Percentiles rank a stretch among this genome's conserved stretches.
phyloP scores from a whole-genome alignment of 2,329 filamentous ascomycete species.

The Teratosphaeriaceae sp. region DNA sequence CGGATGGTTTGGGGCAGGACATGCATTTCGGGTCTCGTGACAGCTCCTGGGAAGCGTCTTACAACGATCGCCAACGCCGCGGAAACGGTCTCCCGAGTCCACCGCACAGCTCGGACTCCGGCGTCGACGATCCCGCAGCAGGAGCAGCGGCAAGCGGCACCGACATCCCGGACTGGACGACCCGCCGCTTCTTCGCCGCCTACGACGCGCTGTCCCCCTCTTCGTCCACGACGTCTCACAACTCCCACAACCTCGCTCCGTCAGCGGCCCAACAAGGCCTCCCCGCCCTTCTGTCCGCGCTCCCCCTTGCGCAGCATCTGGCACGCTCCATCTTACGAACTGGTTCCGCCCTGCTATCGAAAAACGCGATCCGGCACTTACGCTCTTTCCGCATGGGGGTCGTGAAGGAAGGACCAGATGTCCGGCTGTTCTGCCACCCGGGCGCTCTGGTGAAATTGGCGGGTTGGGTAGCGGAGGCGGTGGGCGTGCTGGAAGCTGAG shows the following conservation, averaged over 20 bases:
- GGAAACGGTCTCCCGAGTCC: constrained; percentile 27
- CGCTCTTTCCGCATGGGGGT: constrained; percentile 92
- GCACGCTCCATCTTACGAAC: constrained; percentile 91
- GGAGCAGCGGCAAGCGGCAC: constrained; percentile 9
- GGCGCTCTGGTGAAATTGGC: constrained; percentile 90
- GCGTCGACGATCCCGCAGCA: constrained; percentile 1
- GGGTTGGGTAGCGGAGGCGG: constrained; percentile 88
- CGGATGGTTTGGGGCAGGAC: constrained; percentile 8
- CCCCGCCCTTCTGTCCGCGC: constrained; percentile 64
- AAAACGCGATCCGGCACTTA: constrained; percentile 87
- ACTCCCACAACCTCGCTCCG: no score
- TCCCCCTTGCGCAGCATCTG: constrained; percentile 80
- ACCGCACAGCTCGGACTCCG: constrained; percentile 20
- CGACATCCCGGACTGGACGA: constrained; percentile 37
- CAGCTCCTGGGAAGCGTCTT: constrained; percentile 13
- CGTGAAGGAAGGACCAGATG: constrained; percentile 90
- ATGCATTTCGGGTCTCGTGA: constrained; percentile 7
- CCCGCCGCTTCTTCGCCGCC: constrained; percentile 51
- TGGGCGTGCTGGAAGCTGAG: constrained; percentile 81
- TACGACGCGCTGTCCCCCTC: constrained; percentile 50
- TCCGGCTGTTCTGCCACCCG: constrained; percentile 85
- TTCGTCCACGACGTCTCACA: constrained; percentile 20
- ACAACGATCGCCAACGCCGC: constrained; percentile 24
- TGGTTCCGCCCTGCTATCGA: constrained; percentile 83
- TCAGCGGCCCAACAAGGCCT: constrained; percentile 50